phyloP scores from a whole-genome alignment of 2,329 filamentous ascomycete genomes.

The Zymoseptoria tritici region DNA sequence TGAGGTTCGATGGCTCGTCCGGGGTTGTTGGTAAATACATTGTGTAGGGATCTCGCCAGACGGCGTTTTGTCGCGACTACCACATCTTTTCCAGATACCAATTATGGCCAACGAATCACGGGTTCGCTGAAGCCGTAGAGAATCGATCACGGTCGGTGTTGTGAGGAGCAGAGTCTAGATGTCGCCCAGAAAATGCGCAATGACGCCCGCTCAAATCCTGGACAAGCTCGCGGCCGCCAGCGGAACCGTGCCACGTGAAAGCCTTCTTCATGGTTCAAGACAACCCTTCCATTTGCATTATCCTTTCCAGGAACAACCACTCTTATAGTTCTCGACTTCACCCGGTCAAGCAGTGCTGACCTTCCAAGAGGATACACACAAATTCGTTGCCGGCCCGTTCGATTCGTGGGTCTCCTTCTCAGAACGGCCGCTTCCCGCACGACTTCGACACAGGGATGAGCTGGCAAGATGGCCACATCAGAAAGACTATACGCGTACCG shows the following conservation, averaged over 20 bases:
- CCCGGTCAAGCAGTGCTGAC: background rate
- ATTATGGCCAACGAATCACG: background rate
- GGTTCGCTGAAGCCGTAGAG: background rate
- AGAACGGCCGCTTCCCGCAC: background rate
- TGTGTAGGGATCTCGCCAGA: slow-evolving; percentile 6
- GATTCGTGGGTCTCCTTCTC: background rate
- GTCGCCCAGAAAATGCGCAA: background rate
- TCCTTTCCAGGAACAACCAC: background rate
- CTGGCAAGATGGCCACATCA: background rate
- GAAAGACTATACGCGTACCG: background rate
- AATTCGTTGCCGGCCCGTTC: background rate
- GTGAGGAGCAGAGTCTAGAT: background rate
- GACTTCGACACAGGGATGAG: no score
- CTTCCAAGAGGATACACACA: background rate
- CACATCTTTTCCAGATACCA: slow-evolving; percentile 9
- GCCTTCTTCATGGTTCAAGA: background rate
- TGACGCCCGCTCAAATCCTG: background rate
- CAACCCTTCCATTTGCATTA: background rate
- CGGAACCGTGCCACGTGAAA: background rate
- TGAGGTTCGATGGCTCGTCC: background rate
- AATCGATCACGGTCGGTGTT: background rate
- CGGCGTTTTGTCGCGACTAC: slow-evolving; percentile 7
- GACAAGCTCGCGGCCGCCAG: background rate
- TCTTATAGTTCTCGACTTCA: background rate
- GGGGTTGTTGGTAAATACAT: slow-evolving; percentile 7